Conservation (phyloP, 2,329 filamentous ascomycete genomes). For the Pestalotiopsis sp. region DNA sequence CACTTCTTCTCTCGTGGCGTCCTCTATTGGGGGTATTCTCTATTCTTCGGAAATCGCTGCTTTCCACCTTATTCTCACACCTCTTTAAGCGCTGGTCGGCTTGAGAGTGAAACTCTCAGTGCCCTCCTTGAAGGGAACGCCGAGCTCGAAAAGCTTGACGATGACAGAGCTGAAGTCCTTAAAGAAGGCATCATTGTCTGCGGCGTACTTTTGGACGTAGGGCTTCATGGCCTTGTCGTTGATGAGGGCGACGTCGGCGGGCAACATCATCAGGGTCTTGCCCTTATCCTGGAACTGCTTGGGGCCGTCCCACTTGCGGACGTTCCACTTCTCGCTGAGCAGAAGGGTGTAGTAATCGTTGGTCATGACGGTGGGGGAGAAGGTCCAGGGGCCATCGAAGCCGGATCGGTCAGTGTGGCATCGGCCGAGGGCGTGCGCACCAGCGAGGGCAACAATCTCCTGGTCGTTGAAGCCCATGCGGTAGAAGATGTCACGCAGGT, state of each 20-base stretch:
- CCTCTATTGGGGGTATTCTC: conserved; percentile 6
- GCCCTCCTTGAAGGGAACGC: conserved; percentile 80
- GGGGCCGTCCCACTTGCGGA: conserved; percentile 89
- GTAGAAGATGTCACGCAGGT: conserved; percentile 89
- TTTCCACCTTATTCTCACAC: not conserved
- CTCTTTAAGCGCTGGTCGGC: conserved; percentile 42
- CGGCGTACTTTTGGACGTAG: conserved; percentile 84
- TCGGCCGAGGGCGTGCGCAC: conserved; percentile 85
- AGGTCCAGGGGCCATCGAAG: conserved; percentile 88
- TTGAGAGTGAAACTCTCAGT: conserved; percentile 69
- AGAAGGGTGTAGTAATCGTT: conserved; percentile 95
- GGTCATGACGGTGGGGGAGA: conserved; percentile 86
- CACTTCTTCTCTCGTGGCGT: not conserved
- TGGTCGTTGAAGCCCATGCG: conserved; percentile 98
- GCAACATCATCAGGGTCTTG: conserved; percentile 96
- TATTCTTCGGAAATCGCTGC: not conserved
- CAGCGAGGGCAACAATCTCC: conserved; percentile 89
- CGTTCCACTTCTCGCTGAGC: conserved; percentile 89
- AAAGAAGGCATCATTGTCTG: conserved; percentile 91
- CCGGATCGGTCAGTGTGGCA: conserved; percentile 89
- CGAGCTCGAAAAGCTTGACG: conserved; percentile 86
- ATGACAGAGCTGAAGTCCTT: conserved; percentile 84
- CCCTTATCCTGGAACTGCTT: conserved; percentile 81
- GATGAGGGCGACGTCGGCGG: conserved; percentile 84
- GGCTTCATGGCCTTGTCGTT: conserved; percentile 86